A percentile compares a stretch with the other conserved stretches of the same genome.
phyloP scores from a whole-genome alignment of 2,329 filamentous ascomycete genomes.

The Raffaelea arxii region DNA sequence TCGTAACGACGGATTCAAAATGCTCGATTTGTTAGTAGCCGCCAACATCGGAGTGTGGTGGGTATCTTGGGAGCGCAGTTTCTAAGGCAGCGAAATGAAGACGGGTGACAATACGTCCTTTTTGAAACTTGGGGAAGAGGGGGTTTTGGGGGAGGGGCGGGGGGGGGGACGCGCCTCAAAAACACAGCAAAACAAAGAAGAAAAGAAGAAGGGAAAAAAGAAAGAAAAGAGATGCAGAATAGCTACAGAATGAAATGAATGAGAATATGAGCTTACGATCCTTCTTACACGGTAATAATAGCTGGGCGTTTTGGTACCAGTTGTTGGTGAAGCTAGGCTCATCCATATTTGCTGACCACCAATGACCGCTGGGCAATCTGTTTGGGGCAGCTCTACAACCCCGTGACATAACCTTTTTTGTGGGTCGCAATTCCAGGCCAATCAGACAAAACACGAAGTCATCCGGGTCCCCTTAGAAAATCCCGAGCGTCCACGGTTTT shows the following conservation, averaged over 20 bases:
- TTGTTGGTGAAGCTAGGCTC: no score
- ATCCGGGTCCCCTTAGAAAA: constrained; percentile 9
- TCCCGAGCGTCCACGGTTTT: constrained; percentile 1
- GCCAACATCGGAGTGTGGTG: constrained; percentile 92
- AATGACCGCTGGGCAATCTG: no score
- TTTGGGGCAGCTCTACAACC: no score
- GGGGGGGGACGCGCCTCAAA: no score
- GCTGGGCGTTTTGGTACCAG: no score
- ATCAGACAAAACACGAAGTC: constrained; percentile 13
- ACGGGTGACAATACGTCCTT: no score
- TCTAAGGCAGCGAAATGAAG: constrained; percentile 12
- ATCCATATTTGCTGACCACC: no score
- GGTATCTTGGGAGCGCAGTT: constrained; percentile 65
- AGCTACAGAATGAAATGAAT: background rate
- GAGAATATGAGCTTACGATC: background rate
- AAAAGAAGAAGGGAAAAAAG: background rate
- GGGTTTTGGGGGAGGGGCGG: no score
- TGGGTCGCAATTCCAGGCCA: no score
- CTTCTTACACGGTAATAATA: no score
- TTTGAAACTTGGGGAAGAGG: no score
- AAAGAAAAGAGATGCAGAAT: background rate
- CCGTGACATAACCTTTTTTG: no score
- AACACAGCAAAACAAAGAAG: background rate
- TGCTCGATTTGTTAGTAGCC: constrained; percentile 87
- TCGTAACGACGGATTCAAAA: constrained; percentile 82